These are phyloP conservation scores for Tylopilus felleus DNA, from an alignment of 768 basidiomycete genomes.

Conservation along the genomic window DNA sequence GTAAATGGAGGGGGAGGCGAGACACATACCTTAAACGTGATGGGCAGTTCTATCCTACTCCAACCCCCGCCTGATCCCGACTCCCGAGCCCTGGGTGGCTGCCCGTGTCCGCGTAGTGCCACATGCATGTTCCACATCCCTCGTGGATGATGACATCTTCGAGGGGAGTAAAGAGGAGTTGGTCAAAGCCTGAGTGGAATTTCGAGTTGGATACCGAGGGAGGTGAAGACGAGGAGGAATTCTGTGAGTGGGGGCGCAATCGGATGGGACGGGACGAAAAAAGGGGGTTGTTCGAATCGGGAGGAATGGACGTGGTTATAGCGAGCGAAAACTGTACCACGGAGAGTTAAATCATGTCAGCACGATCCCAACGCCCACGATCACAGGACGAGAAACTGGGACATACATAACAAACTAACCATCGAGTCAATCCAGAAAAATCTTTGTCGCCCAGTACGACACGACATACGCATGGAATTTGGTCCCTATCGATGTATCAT, in stretches of 20 bases:
- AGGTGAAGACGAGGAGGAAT: slow-evolving; percentile 63
- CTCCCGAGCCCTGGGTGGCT: background rate
- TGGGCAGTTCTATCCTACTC: slow-evolving; percentile 36
- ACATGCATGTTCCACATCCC: slow-evolving; percentile 63
- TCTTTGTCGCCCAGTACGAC: no score
- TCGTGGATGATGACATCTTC: slow-evolving; percentile 73
- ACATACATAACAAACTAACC: background rate
- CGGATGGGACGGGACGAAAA: background rate
- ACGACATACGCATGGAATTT: no score
- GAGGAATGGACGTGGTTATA: background rate
- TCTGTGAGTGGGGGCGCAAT: slow-evolving; percentile 40
- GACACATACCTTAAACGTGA: slow-evolving; percentile 61
- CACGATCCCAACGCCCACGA: slow-evolving; percentile 8
- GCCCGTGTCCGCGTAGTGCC: slow-evolving; percentile 43
- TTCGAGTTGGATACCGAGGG: slow-evolving; percentile 73
- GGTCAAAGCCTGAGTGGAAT: slow-evolving; percentile 62
- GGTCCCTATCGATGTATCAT: no score
- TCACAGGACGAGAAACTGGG: background rate
- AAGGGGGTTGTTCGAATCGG: no score
- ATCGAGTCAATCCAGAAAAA: no score
- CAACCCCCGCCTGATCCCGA: no score
- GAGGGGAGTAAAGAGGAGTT: slow-evolving; percentile 36
- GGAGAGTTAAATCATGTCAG: slow-evolving; percentile 35
- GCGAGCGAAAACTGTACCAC: slow-evolving; percentile 35
- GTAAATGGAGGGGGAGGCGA: no score